Evolutionary conservation across 108 stramenopile species (phyloP), one percentile per base, ranked within the genome.

Genomic region (Discostella pseudostelligera): DNA sequence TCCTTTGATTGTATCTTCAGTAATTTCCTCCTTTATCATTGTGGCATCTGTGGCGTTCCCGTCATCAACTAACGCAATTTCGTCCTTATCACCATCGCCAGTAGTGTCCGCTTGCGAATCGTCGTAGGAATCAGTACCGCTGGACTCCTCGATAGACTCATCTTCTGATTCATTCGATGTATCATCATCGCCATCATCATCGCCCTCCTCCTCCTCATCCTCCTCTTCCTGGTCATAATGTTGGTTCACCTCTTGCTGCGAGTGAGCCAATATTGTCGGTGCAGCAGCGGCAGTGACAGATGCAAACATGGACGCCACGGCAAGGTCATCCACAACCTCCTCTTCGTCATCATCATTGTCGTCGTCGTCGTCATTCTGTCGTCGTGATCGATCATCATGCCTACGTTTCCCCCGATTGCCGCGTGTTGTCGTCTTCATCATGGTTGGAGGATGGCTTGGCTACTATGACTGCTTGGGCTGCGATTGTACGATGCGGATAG

Each of bases 101-200:
- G 57, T 65, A 26, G 62, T 22, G 12, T 76, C 75, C 67, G 64
- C 28, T 45, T 59, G 20, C 58, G 58, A 51, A 21, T 69, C 26
- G 0, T 68, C 39, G 24, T 42, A 20, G 40, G 43, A 56, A 21
- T 59, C 49, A 35, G 67, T 66, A 56, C 40, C 48, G 35, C 59
- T 65, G 19, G 62, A 25, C 4, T 76, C 75, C 67, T 65, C 28
- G 43, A 50, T 11, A 36, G 35, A 24, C 7, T 55, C 36, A 8
- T 61, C 46, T 17, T 62, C 64, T 10, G 37, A 46, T 2, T 40
- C 35, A 26, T 20, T 45, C 17, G n/a, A 56, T 28, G 25, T 56
- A 13, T 54, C 29, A 22, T 14, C 53, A 4, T 35, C 29, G 8
- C 8, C 25, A 10, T 26, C 25, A 13, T 54, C 53, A 28, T 28